Base-by-base conservation (phyloP, 768 basidiomycete species). In the Naganishia onofrii region DNA sequence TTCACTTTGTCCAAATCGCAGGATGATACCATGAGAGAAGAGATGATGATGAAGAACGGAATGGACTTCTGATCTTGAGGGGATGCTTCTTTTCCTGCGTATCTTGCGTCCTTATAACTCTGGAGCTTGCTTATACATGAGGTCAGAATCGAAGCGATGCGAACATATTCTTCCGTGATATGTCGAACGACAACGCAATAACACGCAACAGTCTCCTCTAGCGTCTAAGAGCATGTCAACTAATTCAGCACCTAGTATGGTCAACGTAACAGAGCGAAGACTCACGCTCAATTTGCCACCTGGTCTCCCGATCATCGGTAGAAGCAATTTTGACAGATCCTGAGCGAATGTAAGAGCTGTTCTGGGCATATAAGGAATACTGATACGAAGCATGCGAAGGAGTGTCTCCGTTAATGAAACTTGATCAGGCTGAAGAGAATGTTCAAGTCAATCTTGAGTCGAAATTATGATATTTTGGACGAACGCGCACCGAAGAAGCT, bases 121-220 rank as follows among this genome's bases (percentile, higher is more conserved):
- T 90, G 81, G 46, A 91, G 88, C 86, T 64, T 71, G 90, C 92
- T 84, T 75, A 93, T 90, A 80, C 92, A 94, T 0, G 91, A 92
- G 74, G 90, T 90, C 72, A 97, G 78, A 4, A 97, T 84, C 38
- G 87, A 88, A 29, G 93, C 86, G 21, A 97, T 84, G 42, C 88
- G 86, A 19, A 82, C 82, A 74, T 89, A 95, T 74, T 97, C 93
- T 70, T 91, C 90, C 0, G 96, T 97, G 21, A 98, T 84, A 73
- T 90, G 82, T 63, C 88, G 88, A 0, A 94, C 89, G 0, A 90
- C 90, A 0, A 87, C 86, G 77, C 93, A 95, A 83, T 95, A 88
- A 73, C 94, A 97, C 0, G 92, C 92, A 17, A 98, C 90, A 15
- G 88, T 87, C 80, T 97, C 96, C 82, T 94, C 92, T 36, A 98